Evolutionary conservation across 371 early-diverging fungal genomes (phyloP), one percentile per base, ranked within the genome.

Genomic region (Rhizopus stolonifer): DNA sequence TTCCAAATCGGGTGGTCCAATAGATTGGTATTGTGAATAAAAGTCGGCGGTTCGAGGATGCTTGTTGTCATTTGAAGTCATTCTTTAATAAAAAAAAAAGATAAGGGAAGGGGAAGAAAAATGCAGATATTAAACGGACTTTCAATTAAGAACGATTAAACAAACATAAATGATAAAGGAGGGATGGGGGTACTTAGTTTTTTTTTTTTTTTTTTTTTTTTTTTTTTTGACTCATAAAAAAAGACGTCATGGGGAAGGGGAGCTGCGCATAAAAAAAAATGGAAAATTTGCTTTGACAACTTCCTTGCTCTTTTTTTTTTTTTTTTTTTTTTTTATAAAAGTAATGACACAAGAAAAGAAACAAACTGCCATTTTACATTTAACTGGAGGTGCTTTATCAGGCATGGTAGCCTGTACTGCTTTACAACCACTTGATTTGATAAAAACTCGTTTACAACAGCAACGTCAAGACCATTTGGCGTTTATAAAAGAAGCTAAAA

Each of bases 341-440:
- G 50, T 60, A 36, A 36, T 36, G 36, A 36, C n/a, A 44, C 40
- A 51, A 21, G 72, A 54, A 15, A 64, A 58, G 51, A 56, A 21
- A 19, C 42, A 52, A 26, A 60, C 70, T 42, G 78, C 81, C 3
- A 58, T 63, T 1, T 58, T 83, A 10, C 91, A 92, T 58, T 62
- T 91, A 38, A 54, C 81, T 13, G 93, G 86, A 9, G 96, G 96
- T 2, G 94, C 86, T 1, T 31, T 90, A 24, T 89, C 92, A 0
- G 95, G 94, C 15, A 69, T 93, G 52, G 64, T 82, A n/a, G 84
- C 92, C 7, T 92, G 93, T 53, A 61, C 91, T 24, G 56, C 86
- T 34, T 80, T 97, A 19, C 97, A 97, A 60, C 97, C 97, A 0
- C 82, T 97, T 15, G 97, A 97, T 64, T 74, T 97, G 51, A 78